phyloP scores from a whole-genome alignment of 192 early-diverging fungal species.

The Glomus cerebriforme region DNA sequence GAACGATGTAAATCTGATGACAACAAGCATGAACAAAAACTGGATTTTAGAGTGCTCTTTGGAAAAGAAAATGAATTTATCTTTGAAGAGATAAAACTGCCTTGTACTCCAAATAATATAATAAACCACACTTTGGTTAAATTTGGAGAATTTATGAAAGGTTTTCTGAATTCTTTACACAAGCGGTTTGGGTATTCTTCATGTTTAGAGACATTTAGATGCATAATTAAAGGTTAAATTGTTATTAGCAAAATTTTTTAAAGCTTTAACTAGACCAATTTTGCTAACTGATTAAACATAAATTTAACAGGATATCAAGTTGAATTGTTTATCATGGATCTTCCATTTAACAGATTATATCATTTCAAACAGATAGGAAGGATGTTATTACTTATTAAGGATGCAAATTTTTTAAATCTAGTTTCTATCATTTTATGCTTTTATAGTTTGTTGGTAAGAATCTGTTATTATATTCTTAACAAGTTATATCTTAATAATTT shows the following conservation, averaged over 20 bases:
- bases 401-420: conserved; percentile 8
- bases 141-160: conserved; percentile 11
- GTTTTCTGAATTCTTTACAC: conserved; percentile 6
- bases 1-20: neutral
- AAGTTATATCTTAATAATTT: neutral
- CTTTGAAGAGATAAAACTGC: conserved; percentile 15
- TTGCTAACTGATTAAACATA: conserved; percentile 12
- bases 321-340: conserved; percentile 14
- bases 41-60: conserved; percentile 4
- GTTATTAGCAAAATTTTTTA: neutral
- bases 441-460: conserved; percentile 21
- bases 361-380: conserved; percentile 9
- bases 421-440: neutral
- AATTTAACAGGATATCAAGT: conserved; percentile 7
- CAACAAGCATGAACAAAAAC: neutral
- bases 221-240: conserved; percentile 9
- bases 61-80: conserved; percentile 2
- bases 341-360: neutral
- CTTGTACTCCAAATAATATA: neutral
- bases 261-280: neutral
- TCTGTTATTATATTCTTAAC: conserved; percentile 5
- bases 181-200: conserved; percentile 14
- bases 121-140: conserved; percentile 9
- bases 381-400: neutral
- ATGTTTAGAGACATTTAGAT: neutral